phyloP scores from a whole-genome alignment of 768 basidiomycete genomes.

The Krasilnikovozyma curviuscula region DNA sequence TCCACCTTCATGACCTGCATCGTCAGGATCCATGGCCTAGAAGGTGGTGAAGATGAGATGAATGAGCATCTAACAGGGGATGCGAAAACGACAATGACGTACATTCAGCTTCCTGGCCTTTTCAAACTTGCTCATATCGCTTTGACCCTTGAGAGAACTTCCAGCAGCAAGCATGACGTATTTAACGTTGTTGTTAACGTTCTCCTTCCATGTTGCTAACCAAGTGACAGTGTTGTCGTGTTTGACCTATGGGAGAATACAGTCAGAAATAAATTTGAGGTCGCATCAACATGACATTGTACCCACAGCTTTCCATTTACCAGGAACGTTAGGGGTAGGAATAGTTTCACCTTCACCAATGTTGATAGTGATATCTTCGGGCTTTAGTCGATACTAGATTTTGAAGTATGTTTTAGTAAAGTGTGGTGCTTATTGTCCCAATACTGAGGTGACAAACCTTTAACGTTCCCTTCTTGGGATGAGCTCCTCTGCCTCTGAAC shows the following conservation, averaged over 20 bases:
- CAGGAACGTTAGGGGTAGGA: slow-evolving; percentile 78
- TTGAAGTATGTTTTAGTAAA: slow-evolving; percentile 1
- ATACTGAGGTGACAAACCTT: slow-evolving; percentile 42
- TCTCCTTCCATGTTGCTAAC: slow-evolving; percentile 98
- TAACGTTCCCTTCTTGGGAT: slow-evolving; percentile 87
- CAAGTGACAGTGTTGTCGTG: slow-evolving; percentile 97
- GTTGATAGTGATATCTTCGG: slow-evolving; percentile 91
- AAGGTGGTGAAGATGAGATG: too few relatives aligned
- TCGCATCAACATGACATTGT: background rate
- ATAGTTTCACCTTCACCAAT: slow-evolving; percentile 56
- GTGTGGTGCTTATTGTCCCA: background rate
- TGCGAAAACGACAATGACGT: slow-evolving; percentile 11
- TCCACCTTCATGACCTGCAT: too few relatives aligned
- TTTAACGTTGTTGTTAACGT: slow-evolving; percentile 84
- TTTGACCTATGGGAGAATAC: slow-evolving; percentile 15
- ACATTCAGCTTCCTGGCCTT: slow-evolving; percentile 94
- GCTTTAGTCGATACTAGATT: slow-evolving; percentile 57
- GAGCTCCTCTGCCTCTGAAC: slow-evolving; percentile 92
- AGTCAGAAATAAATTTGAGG: background rate
- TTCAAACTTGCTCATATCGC: slow-evolving; percentile 94
- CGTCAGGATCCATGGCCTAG: too few relatives aligned
- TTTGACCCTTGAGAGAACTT: slow-evolving; percentile 92
- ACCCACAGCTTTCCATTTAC: slow-evolving; percentile 68
- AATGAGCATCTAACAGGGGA: background rate
- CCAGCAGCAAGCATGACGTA: slow-evolving; percentile 98